Percentiles rank a stretch among this genome's conserved stretches.
These are phyloP conservation scores for Tetradesmus obliquus DNA, from an alignment of 139 green algal species.

Conservation along the genomic window DNA sequence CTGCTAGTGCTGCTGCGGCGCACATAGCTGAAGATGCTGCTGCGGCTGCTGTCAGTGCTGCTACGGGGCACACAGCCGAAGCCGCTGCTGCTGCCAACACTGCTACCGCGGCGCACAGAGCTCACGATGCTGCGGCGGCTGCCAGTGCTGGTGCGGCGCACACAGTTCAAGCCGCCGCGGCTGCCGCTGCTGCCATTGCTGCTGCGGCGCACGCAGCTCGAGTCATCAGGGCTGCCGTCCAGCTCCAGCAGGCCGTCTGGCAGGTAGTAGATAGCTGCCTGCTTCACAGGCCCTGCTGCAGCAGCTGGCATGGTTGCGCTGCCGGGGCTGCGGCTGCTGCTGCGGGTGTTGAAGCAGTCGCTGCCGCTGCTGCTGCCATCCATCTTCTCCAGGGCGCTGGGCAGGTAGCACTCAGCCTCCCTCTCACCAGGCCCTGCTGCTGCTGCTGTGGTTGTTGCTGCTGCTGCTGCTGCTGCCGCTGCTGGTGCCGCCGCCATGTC, in stretches of 20 bases:
- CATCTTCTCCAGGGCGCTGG: too few species aligned
- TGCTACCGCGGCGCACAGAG: not conserved
- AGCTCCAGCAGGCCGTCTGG: too few species aligned
- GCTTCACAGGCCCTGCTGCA: not conserved
- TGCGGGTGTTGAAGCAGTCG: too few species aligned
- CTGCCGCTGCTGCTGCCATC: too few species aligned
- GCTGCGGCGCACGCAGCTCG: too few species aligned
- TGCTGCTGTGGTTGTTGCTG: not conserved
- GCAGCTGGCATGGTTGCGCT: not conserved
- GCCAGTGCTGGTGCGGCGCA: not conserved
- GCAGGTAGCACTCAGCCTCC: too few species aligned
- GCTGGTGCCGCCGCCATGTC: not conserved
- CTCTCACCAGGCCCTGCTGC: too few species aligned
- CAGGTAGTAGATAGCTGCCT: too few species aligned
- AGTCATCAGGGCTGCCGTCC: too few species aligned
- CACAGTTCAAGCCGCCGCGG: not conserved
- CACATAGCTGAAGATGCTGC: not conserved
- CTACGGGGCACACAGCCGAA: too few species aligned
- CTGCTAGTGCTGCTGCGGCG: slow-evolving; percentile 1
- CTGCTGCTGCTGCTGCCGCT: not conserved
- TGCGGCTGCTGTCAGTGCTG: not conserved
- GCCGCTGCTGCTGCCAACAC: not conserved
- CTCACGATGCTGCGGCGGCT: not conserved
- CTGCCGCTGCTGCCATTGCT: not conserved
- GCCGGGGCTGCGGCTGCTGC: too few species aligned